phyloP scores from a whole-genome alignment of 169 alveolate genomes.

The Eimeria tenella region DNA sequence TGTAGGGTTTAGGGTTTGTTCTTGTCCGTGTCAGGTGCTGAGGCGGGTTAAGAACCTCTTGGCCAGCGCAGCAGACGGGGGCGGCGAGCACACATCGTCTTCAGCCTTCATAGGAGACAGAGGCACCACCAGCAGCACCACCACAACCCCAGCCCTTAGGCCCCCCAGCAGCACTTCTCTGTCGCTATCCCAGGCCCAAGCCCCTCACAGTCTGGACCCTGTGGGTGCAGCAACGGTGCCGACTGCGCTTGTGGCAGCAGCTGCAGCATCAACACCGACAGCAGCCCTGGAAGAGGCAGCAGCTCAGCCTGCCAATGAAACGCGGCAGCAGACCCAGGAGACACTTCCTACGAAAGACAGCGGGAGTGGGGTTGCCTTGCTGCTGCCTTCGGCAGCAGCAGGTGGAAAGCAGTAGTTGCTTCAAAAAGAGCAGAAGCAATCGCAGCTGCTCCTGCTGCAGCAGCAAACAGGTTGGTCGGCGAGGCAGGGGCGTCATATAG shows the following conservation, averaged over 20 bases:
- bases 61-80: not conserved
- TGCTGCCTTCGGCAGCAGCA: slow-evolving; percentile 31
- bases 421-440: not conserved
- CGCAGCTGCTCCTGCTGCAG: slow-evolving; percentile 17
- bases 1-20: slow-evolving; percentile 1
- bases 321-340: not conserved
- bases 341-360: not conserved
- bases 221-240: not conserved
- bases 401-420: not conserved
- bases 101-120: slow-evolving; percentile 1
- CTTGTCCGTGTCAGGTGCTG: not conserved
- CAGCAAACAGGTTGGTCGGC: not conserved
- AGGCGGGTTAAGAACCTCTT: slow-evolving; percentile 15
- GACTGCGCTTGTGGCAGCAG: not conserved
- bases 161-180: not conserved
- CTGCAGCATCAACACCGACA: not conserved
- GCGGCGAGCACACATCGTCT: not conserved
- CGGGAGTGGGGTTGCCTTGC: not conserved
- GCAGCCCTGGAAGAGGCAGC: not conserved
- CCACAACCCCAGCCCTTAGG: not conserved
- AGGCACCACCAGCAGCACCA: slow-evolving; percentile 32
- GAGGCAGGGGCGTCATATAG: not conserved
- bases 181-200: not conserved
- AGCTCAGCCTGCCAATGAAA: not conserved
- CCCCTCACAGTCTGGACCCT: not conserved